These are phyloP conservation scores for Saturnispora sanitii DNA, from an alignment of 805 yeast genomes.

Conservation along the genomic window DNA sequence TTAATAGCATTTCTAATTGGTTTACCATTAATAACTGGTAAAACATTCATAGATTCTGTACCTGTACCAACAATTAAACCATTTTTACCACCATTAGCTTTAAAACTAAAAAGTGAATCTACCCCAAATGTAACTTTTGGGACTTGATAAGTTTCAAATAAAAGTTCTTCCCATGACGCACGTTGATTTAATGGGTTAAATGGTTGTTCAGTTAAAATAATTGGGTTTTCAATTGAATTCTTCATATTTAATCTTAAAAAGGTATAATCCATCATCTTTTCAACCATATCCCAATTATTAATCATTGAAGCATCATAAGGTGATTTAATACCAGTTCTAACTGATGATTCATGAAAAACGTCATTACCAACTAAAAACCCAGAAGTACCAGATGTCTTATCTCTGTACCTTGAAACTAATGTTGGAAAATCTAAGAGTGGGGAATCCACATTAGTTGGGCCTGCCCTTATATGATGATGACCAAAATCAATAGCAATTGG, in stretches of 20 bases:
- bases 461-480: slow-evolving; percentile 47
- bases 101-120: slow-evolving; percentile 71
- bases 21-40: slow-evolving; percentile 69
- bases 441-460: slow-evolving; percentile 35
- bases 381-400: slow-evolving; percentile 52
- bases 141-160: slow-evolving; percentile 74
- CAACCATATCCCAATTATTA: slow-evolving; percentile 89
- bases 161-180: slow-evolving; percentile 61
- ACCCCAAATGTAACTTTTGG: slow-evolving; percentile 74
- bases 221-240: slow-evolving; percentile 61
- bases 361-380: slow-evolving; percentile 80
- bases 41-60: slow-evolving; percentile 68
- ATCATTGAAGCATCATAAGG: slow-evolving; percentile 84
- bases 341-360: slow-evolving; percentile 56
- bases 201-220: slow-evolving; percentile 70
- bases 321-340: slow-evolving; percentile 56
- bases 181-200: slow-evolving; percentile 67
- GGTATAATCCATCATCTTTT: slow-evolving; percentile 72
- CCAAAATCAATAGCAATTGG: slow-evolving; percentile 93
- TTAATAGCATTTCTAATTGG: slow-evolving; percentile 61
- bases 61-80: slow-evolving; percentile 84
- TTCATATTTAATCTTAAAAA: slow-evolving; percentile 69
- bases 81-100: slow-evolving; percentile 44
- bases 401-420: slow-evolving; percentile 64
- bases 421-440: slow-evolving; percentile 66